Evolutionary conservation across 768 basidiomycete genomes (phyloP), one percentile per base, ranked within the genome.

Genomic region (Brasilioporus rufonigricans): DNA sequence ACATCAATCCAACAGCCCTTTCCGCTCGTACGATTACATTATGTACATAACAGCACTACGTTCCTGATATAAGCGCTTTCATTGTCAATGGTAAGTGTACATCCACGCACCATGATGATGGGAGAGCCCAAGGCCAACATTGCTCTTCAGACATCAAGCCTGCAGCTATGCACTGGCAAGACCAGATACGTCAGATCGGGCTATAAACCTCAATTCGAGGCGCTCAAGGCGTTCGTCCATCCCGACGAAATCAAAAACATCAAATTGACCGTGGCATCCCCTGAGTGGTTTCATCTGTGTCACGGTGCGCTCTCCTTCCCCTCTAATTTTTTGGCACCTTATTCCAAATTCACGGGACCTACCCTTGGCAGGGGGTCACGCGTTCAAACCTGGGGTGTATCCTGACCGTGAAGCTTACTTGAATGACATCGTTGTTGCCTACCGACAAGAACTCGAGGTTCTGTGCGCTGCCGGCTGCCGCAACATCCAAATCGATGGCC

Each of bases 261-360:
- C 68, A 91, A 92, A 67, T 63, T 90, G 55, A 89, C 85, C 14
- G 74, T 88, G 69, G 85, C 82, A 55, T 81, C 86, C 0, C 88
- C 87, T 4, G 82, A 83, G 33, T 87, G 86, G 84, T 85, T 82
- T 67, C 85, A 86, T 65, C 80, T 86, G 27, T 80, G 82, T 24
- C 84, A 85, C 64, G 86, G 86, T 47, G 76, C 75, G 60, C 7
- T 8, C 5, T 5, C 16, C 26, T 38, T 12, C 2, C 23, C 27
- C 27, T 9, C 27, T 9, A 29, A 29, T 9, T 29, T 29, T 29
- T 29, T 29, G 9, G 27, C 27, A n/a, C n/a, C n/a, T n/a, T n/a
- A n/a, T n/a, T n/a, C n/a, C n/a, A n/a, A 16, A 45, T 43, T 60
- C 35, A 57, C 26, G 1, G 5, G 14, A 13, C 10, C 8, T 6